phyloP scores from a whole-genome alignment of 139 green algal species.

The Closterium sp. region DNA sequence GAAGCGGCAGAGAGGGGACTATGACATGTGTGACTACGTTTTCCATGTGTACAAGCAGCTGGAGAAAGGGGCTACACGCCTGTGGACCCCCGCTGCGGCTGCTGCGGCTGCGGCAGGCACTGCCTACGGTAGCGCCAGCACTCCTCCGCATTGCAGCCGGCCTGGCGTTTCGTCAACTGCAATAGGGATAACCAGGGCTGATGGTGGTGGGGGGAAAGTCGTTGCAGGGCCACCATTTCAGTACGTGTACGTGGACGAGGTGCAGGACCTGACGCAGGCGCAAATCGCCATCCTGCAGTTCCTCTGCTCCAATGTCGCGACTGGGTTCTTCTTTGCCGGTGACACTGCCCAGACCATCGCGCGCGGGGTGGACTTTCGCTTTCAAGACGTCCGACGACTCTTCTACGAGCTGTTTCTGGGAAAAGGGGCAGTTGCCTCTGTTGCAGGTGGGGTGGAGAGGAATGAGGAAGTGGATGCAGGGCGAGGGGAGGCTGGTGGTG shows the following conservation, averaged over 20 bases:
- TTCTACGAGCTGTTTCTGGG: constrained; percentile 35
- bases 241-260: constrained; percentile 76
- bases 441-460: too few relatives aligned
- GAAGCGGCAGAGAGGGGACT: constrained; percentile 40
- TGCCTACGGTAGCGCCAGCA: background rate
- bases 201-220: too few relatives aligned
- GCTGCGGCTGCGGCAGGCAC: background rate
- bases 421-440: background rate
- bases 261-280: constrained; percentile 79
- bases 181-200: too few relatives aligned
- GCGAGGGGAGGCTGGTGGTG: background rate
- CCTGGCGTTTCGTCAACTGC: background rate
- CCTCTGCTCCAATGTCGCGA: constrained; percentile 60
- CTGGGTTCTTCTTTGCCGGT: constrained; percentile 73
- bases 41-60: constrained; percentile 16
- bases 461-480: background rate
- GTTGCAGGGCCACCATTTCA: constrained; percentile 47
- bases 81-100: background rate
- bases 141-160: background rate
- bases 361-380: constrained; percentile 73
- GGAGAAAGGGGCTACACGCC: background rate
- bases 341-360: constrained; percentile 83
- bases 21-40: constrained; percentile 26
- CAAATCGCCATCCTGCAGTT: constrained; percentile 71
- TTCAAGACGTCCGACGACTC: constrained; percentile 41